Conservation (phyloP, 2,329 filamentous ascomycete genomes). For the Coniella lustricola region DNA sequence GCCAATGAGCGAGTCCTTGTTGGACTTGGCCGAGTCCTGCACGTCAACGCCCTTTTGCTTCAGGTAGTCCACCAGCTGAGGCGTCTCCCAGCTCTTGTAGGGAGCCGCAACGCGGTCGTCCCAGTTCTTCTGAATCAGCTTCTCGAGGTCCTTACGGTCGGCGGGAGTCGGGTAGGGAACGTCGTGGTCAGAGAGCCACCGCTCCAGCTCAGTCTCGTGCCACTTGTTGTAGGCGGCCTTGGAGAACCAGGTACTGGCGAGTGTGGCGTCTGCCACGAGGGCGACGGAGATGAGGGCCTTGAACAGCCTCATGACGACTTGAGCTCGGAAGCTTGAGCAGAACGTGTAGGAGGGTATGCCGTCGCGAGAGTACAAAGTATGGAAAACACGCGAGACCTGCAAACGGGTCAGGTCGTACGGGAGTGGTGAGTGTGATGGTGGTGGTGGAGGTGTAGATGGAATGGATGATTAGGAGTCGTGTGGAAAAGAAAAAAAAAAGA, state of each 20-base stretch:
- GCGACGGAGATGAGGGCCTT: conserved; percentile 62
- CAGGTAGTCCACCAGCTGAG: conserved; percentile 62
- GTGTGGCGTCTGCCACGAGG: conserved; percentile 62
- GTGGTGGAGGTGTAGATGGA: background rate
- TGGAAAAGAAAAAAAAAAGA: background rate
- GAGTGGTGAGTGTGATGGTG: background rate
- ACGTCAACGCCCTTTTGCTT: conserved; percentile 63
- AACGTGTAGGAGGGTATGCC: no score
- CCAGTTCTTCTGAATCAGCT: conserved; percentile 87
- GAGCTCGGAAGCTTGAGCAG: background rate
- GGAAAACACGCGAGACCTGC: background rate
- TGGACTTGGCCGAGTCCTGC: conserved; percentile 58
- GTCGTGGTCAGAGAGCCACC: conserved; percentile 90
- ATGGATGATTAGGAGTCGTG: background rate
- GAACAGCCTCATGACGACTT: conserved; percentile 68
- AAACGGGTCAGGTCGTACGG: background rate
- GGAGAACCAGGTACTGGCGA: conserved; percentile 77
- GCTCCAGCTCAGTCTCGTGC: conserved; percentile 95
- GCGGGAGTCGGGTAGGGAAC: conserved; percentile 84
- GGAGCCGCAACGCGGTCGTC: conserved; percentile 65
- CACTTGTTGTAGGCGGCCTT: conserved; percentile 96
- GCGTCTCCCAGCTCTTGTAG: conserved; percentile 69
- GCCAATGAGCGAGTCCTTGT: conserved; percentile 59
- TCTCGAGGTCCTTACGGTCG: conserved; percentile 91
- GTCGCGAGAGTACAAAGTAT: no score